Base-by-base conservation (phyloP, 306 rosid species). In the Gleditsia sinensis region DNA sequence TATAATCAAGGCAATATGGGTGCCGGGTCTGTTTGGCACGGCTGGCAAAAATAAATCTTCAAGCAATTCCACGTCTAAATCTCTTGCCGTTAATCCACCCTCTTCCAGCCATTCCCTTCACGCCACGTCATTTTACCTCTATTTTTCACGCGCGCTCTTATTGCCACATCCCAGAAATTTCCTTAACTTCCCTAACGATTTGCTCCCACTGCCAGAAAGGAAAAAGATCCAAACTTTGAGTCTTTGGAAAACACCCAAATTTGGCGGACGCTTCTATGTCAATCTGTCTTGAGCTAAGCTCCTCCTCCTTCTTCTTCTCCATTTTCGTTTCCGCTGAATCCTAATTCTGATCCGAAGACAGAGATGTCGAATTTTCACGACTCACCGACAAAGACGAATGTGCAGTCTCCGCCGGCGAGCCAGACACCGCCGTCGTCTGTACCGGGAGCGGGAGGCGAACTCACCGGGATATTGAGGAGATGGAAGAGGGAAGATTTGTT, bases 401-500 rank as follows among this genome's bases (percentile, higher is more conserved):
- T 61, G 1, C 71, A 60, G 74, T 14, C 80, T 21, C 80, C 89
- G 4, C 86, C 83, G 9, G 0, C 75, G 1, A 66, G 20, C 0
- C 56, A 75, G 0, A 19, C 68, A 1, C 48, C 25, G 4, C 64
- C 86, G n/a, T 78, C 83, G 24, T 3, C 69, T 0, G 55, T 59
- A 0, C 34, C 74, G 20, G 71, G 20, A 0, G 43, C 36, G 1
- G 62, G 63, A 5, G 69, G 20, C 17, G 86, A 71, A 0, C 87
- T 82, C 4, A 0, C 53, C 0, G 85, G 83, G 13, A 80, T 88
- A 55, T 17, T 94, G n/a, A 68, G 69, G 73, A 84, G 89, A 65
- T 86, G 87, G 90, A 84, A 80, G 84, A 94, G 91, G 40, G 91
- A 89, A 16, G 92, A 86, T 51, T 71, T 87, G 37, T 5, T 94